Evolutionary conservation across 306 rosid species (phyloP).

Genomic region (Medicago truncatula): DNA sequence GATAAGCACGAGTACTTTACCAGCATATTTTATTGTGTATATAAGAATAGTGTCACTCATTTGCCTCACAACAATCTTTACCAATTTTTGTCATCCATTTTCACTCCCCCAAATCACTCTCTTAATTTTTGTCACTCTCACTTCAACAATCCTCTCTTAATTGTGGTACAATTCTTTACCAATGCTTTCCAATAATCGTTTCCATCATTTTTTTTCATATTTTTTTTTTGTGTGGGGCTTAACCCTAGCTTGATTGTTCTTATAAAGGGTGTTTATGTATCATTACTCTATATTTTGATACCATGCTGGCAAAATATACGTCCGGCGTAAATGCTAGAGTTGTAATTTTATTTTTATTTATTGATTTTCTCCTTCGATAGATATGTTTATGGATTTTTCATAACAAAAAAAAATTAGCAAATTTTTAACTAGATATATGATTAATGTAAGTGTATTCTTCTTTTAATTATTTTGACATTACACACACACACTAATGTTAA

Average conservation of each 20-base stretch:
- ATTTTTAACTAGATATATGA: neutral
- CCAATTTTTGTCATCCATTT: too few relatives aligned
- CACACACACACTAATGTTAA: too few relatives aligned
- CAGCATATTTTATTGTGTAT: neutral
- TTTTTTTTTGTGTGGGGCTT: too few relatives aligned
- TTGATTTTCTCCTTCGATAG: neutral
- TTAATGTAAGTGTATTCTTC: neutral
- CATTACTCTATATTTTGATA: too few relatives aligned
- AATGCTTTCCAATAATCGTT: neutral
- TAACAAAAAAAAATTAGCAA: neutral
- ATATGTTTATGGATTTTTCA: neutral
- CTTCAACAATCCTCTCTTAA: neutral
- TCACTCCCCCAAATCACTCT: neutral
- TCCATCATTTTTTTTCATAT: neutral
- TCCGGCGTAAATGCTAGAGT: neutral
- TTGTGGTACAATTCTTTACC: neutral
- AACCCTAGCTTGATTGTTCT: neutral
- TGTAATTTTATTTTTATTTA: neutral
- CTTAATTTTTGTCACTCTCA: neutral
- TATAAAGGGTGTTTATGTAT: too few relatives aligned
- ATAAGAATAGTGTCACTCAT: slow-evolving; percentile 1
- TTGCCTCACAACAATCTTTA: neutral
- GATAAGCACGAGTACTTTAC: neutral
- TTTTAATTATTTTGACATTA: neutral
- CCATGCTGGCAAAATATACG: too few relatives aligned